Conservation (phyloP, 2,329 filamentous ascomycete species). For the Metarhizium anisopliae region DNA sequence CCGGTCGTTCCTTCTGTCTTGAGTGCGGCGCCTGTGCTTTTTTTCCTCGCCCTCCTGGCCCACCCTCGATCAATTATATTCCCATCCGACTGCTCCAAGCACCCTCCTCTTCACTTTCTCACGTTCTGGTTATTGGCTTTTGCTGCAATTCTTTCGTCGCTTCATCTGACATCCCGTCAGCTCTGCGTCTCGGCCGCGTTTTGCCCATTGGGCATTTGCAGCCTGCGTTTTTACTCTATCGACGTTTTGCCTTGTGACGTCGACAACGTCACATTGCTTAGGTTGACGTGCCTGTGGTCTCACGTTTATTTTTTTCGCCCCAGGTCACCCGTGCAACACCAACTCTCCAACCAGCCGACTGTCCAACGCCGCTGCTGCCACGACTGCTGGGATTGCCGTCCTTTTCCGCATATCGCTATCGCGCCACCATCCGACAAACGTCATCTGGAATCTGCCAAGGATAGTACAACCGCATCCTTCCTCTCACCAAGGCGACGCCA, state of each 20-base stretch:
- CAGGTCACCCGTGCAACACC: constrained; percentile 2
- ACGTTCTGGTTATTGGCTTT: background rate
- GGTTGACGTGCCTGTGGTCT: constrained; percentile 3
- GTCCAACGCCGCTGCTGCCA: background rate
- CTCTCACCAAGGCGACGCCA: constrained; percentile 6
- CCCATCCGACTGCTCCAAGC: constrained; percentile 2
- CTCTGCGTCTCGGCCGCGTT: constrained; percentile 1
- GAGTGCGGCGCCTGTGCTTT: constrained; percentile 1
- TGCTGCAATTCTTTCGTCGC: background rate
- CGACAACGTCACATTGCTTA: constrained; percentile 3
- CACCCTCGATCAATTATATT: constrained; percentile 7
- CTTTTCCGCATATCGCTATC: constrained; percentile 6
- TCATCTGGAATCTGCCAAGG: constrained; percentile 16
- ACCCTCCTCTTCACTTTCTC: constrained; percentile 1
- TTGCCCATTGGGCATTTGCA: constrained; percentile 3
- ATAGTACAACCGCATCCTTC: constrained; percentile 2
- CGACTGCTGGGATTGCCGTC: background rate
- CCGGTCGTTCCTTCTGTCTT: constrained; percentile 3
- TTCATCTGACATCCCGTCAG: background rate
- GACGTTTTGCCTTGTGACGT: constrained; percentile 2
- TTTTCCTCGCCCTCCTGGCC: constrained; percentile 1
- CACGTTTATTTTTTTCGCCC: constrained; percentile 1
- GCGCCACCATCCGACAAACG: constrained; percentile 12
- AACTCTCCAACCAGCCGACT: background rate
- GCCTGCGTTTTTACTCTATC: background rate